Base-by-base conservation (phyloP, 148 eudicot genomes). In the Amaranthus hypochondriacus region DNA sequence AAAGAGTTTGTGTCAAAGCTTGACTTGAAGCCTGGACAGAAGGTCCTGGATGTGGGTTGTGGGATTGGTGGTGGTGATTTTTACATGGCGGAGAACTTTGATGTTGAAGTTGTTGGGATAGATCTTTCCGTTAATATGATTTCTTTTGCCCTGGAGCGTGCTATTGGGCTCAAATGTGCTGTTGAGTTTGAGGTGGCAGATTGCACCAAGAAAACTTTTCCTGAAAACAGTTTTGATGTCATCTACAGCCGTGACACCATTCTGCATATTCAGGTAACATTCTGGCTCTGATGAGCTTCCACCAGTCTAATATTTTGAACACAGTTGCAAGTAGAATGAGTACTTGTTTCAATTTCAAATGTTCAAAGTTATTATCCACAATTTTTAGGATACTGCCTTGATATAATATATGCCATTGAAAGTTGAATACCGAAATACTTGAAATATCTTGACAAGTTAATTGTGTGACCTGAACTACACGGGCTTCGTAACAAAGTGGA, bases 221-320 rank as follows among this genome's bases (percentile, higher is more conserved):
- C 96, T 54, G 88, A 82, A 59, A 69, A 80, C 80, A 73, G 85
- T 43, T 94, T 94, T 77, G 98, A 94, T 80, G 92, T 94, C 44
- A 89, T 94, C 81, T 94, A 94, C 75, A 94, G 98, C 64, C 98
- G 98, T 11, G 98, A 94, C 78, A 94, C 98, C 53, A 94, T 94
- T 76, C 89, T 94, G 73, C 97, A 94, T 81, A 94, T 94, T 80
- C 93, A 91, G 77, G 97, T 91, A 84, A 82, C 5, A 44, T 21
- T 4, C 43, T 53, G 10, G 5, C n/a, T 56, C 47, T 44, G 5
- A 63, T 42, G 48, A 21, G 61, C 43, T 21, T 9, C 21, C 5
- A 48, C 2, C 15, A 13, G 4, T 10, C 59, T 8, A 8, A 49
- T 60, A 15, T 51, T 28, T 46, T 6, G 14, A 46, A 21, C 44